Evolutionary conservation across 805 yeast species (phyloP).

Genomic region (Priceomyces carsonii): DNA sequence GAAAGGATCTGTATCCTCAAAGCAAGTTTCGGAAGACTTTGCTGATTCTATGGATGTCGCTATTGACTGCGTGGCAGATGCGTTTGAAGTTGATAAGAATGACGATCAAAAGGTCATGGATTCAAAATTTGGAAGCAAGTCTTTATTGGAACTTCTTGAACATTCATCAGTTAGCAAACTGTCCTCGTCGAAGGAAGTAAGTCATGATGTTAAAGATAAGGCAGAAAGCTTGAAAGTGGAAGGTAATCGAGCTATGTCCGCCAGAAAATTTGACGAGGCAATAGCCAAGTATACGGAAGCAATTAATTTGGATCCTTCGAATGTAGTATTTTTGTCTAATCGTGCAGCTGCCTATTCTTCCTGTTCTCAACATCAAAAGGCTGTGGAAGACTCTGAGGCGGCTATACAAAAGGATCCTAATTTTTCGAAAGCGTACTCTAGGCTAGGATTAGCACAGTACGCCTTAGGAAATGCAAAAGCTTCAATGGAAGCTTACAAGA

Average conservation of each 20-base stretch:
- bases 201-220: slow-evolving; percentile 56
- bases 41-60: slow-evolving; percentile 92
- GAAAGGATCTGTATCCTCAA: slow-evolving; percentile 55
- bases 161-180: slow-evolving; percentile 5
- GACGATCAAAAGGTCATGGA: slow-evolving; percentile 35
- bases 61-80: slow-evolving; percentile 86
- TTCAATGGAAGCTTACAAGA: slow-evolving; percentile 85
- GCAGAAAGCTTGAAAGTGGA: slow-evolving; percentile 86
- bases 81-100: slow-evolving; percentile 67
- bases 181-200: slow-evolving; percentile 37
- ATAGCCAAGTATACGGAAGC: slow-evolving; percentile 80
- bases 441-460: slow-evolving; percentile 90
- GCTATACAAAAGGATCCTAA: slow-evolving; percentile 78
- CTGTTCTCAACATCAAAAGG: slow-evolving; percentile 66
- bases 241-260: slow-evolving; percentile 90
- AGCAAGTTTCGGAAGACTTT: slow-evolving; percentile 73
- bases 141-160: slow-evolving; percentile 47
- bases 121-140: slow-evolving; percentile 48
- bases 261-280: slow-evolving; percentile 68
- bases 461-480: slow-evolving; percentile 93
- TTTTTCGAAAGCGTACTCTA: slow-evolving; percentile 91
- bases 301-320: slow-evolving; percentile 62
- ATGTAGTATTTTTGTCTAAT: slow-evolving; percentile 86
- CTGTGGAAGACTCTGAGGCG: slow-evolving; percentile 78
- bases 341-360: slow-evolving; percentile 97